Base-by-base conservation (phyloP, 768 basidiomycete species). In the Megacollybia marginata region DNA sequence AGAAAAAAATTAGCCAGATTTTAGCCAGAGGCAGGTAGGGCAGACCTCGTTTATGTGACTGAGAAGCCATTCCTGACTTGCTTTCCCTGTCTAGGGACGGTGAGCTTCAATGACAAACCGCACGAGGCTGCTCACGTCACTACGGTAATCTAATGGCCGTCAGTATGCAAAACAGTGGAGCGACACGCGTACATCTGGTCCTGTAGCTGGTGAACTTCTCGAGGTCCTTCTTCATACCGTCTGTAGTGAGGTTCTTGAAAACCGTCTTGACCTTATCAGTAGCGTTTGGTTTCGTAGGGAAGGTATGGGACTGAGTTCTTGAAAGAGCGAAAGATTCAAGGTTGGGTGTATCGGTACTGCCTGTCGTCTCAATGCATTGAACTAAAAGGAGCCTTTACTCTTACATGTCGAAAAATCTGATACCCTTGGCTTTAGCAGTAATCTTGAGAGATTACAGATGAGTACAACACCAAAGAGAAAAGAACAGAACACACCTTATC, bases 361-460 rank as follows among this genome's bases (percentile, higher is more conserved):
- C 23, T 28, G 23, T 28, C 23, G 23, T 28, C 23, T 28, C 23
- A 28, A 28, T 28, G 23, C 23, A 28, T 28, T 28, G 23, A 28
- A 6, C 23, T 28, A 28, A 28, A 3, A 28, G 23, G 23, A 50
- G 28, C 35, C 45, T 52, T 46, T 33, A 36, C 38, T 54, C 72
- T 69, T 65, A 89, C 87, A 95, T 76, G 65, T 94, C 92, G 69
- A 94, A 88, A 75, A 93, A 94, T 48, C 78, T 84, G 68, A 82
- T 59, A 54, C 90, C 90, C 55, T 77, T 73, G 46, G 82, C 82
- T 66, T 88, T 94, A 52, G 82, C 76, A 59, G 80, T 70, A 53
- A 94, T 85, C 90, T 92, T 56, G 28, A 52, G 33, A 32, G 11
- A 38, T 20, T 32, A 34, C 44, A 32, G 48, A 50, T 38, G 49